A percentile compares a stretch with the other conserved stretches of the same genome.
Conservation (phyloP, 208 protist species). For the Leptomonas pyrrhocoris region DNA sequence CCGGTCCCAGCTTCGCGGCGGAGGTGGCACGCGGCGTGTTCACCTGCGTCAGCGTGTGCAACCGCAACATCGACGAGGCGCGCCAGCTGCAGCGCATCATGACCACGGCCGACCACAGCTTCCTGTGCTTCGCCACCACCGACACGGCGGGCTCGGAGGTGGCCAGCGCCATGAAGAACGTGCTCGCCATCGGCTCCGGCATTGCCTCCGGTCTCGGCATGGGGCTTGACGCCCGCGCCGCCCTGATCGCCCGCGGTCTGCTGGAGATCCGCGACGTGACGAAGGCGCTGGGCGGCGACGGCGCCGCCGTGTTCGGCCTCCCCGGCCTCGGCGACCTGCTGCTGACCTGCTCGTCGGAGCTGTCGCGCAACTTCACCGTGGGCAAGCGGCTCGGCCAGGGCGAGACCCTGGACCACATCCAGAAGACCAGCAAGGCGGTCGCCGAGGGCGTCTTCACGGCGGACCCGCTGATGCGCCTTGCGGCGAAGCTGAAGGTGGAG, state of each 20-base stretch:
- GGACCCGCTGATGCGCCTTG: conserved; percentile 72
- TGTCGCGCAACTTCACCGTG: conserved; percentile 90
- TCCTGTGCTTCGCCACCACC: conserved; percentile 83
- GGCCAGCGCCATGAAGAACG: conserved; percentile 91
- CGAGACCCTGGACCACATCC: conserved; percentile 67
- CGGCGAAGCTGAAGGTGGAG: conserved; percentile 49
- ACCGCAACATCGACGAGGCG: conserved; percentile 57
- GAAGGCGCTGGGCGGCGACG: conserved; percentile 73
- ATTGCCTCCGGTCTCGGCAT: conserved; percentile 69
- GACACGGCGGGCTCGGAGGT: conserved; percentile 90
- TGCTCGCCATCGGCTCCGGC: conserved; percentile 88
- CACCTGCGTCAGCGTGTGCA: conserved; percentile 80
- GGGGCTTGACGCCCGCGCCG: conserved; percentile 76
- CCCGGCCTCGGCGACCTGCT: conserved; percentile 89
- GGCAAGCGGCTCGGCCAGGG: conserved; percentile 80
- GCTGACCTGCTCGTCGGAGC: conserved; percentile 88
- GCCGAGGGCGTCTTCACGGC: conserved; percentile 81
- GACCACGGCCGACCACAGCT: conserved; percentile 64
- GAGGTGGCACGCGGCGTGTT: conserved; percentile 83
- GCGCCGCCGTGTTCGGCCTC: conserved; percentile 84
- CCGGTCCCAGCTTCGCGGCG: conserved; percentile 89
- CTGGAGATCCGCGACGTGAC: conserved; percentile 89
- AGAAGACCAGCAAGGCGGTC: conserved; percentile 66
- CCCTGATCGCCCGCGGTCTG: conserved; percentile 81
- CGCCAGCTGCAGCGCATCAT: conserved; percentile 79